Percentiles rank a stretch among this genome's conserved stretches.
phyloP scores from a whole-genome alignment of 169 alveolate species.

The Plasmodium malariae region DNA sequence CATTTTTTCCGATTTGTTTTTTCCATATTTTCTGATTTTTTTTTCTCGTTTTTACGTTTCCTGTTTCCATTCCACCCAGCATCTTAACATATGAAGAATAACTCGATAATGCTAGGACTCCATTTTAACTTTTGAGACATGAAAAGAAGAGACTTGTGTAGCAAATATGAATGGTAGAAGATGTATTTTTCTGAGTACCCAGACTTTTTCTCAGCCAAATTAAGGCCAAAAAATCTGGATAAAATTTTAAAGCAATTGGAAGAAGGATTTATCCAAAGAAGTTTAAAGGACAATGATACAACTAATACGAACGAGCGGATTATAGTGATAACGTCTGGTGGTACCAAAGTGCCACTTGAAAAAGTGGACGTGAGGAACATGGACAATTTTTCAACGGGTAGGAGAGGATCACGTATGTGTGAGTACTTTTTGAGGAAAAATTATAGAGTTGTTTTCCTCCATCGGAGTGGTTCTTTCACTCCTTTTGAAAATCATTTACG shows the following conservation, averaged over 20 bases:
- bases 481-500: constrained; percentile 55
- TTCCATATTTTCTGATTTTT: too few species aligned
- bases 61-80: neutral
- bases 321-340: constrained; percentile 91
- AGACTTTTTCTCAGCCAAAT: constrained; percentile 12
- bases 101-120: neutral
- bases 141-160: neutral
- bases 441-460: constrained; percentile 43
- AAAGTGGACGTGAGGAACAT: constrained; percentile 88
- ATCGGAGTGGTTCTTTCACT: constrained; percentile 40
- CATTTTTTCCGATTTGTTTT: too few species aligned
- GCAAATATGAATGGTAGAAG: neutral
- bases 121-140: neutral
- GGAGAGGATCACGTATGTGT: constrained; percentile 90
- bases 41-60: neutral
- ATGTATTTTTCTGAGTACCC: constrained; percentile 26
- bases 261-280: neutral
- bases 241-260: constrained; percentile 9
- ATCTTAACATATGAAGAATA: neutral
- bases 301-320: neutral
- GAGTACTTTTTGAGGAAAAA: constrained; percentile 79
- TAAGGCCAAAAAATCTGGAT: constrained; percentile 24
- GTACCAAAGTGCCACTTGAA: constrained; percentile 93
- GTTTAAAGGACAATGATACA: neutral
- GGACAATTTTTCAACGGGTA: constrained; percentile 92